These are phyloP conservation scores for Pseudogymnoascus sp. DNA, from an alignment of 2,329 filamentous ascomycete genomes.

Conservation along the genomic window DNA sequence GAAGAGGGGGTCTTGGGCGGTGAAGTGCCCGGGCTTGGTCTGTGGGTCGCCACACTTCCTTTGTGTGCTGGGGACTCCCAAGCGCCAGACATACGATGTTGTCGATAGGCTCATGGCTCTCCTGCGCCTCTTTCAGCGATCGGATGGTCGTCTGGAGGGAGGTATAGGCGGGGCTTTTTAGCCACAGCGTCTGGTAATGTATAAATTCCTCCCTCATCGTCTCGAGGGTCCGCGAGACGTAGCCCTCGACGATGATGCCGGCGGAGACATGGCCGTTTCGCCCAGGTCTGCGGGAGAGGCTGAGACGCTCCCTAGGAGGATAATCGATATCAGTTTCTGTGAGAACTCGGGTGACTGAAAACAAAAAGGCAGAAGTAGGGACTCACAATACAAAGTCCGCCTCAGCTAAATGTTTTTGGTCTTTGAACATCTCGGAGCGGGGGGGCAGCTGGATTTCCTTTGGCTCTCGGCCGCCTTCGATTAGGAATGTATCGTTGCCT, in stretches of 20 bases:
- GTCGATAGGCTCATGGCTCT: slow-evolving; percentile 11
- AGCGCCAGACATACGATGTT: slow-evolving; percentile 25
- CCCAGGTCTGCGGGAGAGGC: background rate
- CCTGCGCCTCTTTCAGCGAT: background rate
- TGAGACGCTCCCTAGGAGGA: background rate
- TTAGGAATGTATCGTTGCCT: background rate
- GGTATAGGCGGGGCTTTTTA: slow-evolving; percentile 14
- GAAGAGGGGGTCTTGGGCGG: too few relatives aligned
- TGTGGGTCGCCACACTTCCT: slow-evolving; percentile 20
- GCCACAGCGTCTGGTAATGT: slow-evolving; percentile 21
- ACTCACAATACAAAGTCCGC: background rate
- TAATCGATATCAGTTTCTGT: too few relatives aligned
- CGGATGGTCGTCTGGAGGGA: slow-evolving; percentile 11
- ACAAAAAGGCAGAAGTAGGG: too few relatives aligned
- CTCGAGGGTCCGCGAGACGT: slow-evolving; percentile 22
- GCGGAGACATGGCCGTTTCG: background rate
- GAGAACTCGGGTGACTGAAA: too few relatives aligned
- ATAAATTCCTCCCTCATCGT: slow-evolving; percentile 21
- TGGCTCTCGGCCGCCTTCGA: background rate
- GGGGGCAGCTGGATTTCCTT: too few relatives aligned
- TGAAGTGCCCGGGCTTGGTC: too few relatives aligned
- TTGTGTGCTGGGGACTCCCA: slow-evolving; percentile 24
- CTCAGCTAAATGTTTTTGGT: background rate
- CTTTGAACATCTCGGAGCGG: background rate
- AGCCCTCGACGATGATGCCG: background rate